Conservation (phyloP, 1,284 basidiomycete species). For the Bondarzewia mesenterica region DNA sequence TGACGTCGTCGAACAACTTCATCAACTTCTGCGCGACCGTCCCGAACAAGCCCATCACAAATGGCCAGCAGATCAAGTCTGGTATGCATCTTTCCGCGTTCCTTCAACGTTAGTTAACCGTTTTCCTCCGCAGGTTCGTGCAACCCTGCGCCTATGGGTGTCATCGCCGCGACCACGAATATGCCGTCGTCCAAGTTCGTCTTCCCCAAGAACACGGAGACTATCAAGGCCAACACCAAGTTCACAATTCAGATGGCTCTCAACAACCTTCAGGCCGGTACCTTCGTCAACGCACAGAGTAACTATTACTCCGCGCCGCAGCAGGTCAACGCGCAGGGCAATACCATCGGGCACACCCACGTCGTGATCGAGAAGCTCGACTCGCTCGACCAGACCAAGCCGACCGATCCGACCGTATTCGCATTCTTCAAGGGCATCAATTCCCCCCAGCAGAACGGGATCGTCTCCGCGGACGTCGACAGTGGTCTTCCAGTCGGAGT, state of each 20-base stretch:
- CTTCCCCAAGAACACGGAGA: slow-evolving; percentile 45
- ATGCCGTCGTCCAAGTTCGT: slow-evolving; percentile 56
- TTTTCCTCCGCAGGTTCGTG: neutral
- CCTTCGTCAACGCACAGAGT: slow-evolving; percentile 50
- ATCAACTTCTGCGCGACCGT: slow-evolving; percentile 59
- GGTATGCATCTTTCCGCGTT: slow-evolving; percentile 55
- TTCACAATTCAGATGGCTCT: slow-evolving; percentile 56
- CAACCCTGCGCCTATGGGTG: slow-evolving; percentile 38
- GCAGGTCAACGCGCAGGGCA: slow-evolving; percentile 43
- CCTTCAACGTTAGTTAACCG: neutral
- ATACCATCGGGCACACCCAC: slow-evolving; percentile 56
- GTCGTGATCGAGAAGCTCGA: slow-evolving; percentile 50
- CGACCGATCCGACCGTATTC: slow-evolving; percentile 47
- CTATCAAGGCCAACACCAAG: slow-evolving; percentile 38
- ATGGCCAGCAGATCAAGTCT: slow-evolving; percentile 46
- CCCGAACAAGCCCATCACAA: slow-evolving; percentile 42
- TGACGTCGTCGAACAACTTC: slow-evolving; percentile 65
- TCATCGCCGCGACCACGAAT: slow-evolving; percentile 44
- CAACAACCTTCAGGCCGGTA: slow-evolving; percentile 48
- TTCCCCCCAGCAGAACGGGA: slow-evolving; percentile 36
- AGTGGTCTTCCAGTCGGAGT: slow-evolving; percentile 49
- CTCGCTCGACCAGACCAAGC: slow-evolving; percentile 38
- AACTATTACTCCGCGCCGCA: slow-evolving; percentile 67
- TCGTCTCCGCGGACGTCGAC: slow-evolving; percentile 43
- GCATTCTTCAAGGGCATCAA: slow-evolving; percentile 68